A percentile compares a stretch with the other conserved stretches of the same genome.
These are phyloP conservation scores for Hypoxylon perforatum DNA, from an alignment of 495 filamentous ascomycete genomes.

Conservation along the genomic window DNA sequence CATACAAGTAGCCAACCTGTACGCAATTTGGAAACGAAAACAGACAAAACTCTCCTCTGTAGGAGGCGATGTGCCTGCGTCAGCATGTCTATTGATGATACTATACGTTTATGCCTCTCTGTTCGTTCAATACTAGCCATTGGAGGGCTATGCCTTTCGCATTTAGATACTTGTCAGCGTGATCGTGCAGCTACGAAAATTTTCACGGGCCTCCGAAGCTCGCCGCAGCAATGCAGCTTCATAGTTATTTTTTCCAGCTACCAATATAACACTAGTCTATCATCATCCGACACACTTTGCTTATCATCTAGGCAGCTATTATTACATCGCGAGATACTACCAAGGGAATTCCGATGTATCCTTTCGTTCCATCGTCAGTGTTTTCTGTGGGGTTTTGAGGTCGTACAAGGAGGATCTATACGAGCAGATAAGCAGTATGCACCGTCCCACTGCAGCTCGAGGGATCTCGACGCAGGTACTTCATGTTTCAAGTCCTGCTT, in stretches of 20 bases:
- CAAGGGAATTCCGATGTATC: slow-evolving; percentile 1
- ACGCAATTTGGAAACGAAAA: slow-evolving; percentile 23
- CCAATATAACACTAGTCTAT: slow-evolving; percentile 3
- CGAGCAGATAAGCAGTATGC: slow-evolving; percentile 13
- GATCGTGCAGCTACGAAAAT: background rate
- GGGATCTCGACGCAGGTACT: slow-evolving; percentile 34
- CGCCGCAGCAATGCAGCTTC: slow-evolving; percentile 4
- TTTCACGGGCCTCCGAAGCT: slow-evolving; percentile 5
- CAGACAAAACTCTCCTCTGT: slow-evolving; percentile 6
- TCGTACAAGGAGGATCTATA: slow-evolving; percentile 28
- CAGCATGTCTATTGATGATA: slow-evolving; percentile 14
- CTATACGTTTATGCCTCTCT: slow-evolving; percentile 3
- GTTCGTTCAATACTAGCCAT: slow-evolving; percentile 1
- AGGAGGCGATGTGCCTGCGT: slow-evolving; percentile 28
- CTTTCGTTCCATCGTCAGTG: slow-evolving; percentile 14
- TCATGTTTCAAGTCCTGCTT: slow-evolving; percentile 24
- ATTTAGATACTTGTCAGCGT: slow-evolving; percentile 4
- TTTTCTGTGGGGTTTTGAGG: slow-evolving; percentile 13
- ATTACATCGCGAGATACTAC: slow-evolving; percentile 8
- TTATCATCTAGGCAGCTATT: slow-evolving; percentile 18
- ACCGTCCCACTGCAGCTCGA: slow-evolving; percentile 19
- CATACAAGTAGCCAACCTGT: slow-evolving; percentile 20
- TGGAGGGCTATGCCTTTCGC: background rate
- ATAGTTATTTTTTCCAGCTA: background rate
- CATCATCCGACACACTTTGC: background rate